Evolutionary conservation across 495 filamentous ascomycete species (phyloP).

Genomic region (Friedmanniomyces simplex): DNA sequence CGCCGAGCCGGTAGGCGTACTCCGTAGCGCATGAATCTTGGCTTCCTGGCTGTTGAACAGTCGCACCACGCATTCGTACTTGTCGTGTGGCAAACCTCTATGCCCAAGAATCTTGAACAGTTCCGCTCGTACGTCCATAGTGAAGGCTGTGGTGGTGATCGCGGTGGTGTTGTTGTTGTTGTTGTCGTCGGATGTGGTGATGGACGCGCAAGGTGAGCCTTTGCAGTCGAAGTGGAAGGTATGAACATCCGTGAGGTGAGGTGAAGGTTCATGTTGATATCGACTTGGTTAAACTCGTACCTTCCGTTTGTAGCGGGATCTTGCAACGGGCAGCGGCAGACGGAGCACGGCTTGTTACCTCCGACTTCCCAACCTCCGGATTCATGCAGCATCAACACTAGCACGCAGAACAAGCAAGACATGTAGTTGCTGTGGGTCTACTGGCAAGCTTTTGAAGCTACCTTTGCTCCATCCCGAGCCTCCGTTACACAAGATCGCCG

Average conservation of each 20-base stretch:
- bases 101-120: background rate
- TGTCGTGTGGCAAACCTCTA: background rate
- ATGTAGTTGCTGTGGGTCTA: too few relatives aligned
- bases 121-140: background rate
- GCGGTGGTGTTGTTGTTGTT: background rate
- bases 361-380: too few relatives aligned
- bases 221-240: too few relatives aligned
- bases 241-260: too few relatives aligned
- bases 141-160: too few relatives aligned
- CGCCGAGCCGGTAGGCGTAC: background rate
- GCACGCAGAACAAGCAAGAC: too few relatives aligned
- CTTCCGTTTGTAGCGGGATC: background rate
- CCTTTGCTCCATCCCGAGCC: background rate
- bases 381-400: too few relatives aligned
- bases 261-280: too few relatives aligned
- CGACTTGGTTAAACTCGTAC: background rate
- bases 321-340: too few relatives aligned
- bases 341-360: too few relatives aligned
- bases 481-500: background rate
- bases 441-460: too few relatives aligned
- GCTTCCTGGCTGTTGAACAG: background rate
- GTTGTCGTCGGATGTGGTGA: background rate
- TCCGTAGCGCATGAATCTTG: background rate
- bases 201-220: background rate
- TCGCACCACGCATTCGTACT: background rate